phyloP scores from a whole-genome alignment of 2,329 filamentous ascomycete genomes.

The Clarireedia paspali region DNA sequence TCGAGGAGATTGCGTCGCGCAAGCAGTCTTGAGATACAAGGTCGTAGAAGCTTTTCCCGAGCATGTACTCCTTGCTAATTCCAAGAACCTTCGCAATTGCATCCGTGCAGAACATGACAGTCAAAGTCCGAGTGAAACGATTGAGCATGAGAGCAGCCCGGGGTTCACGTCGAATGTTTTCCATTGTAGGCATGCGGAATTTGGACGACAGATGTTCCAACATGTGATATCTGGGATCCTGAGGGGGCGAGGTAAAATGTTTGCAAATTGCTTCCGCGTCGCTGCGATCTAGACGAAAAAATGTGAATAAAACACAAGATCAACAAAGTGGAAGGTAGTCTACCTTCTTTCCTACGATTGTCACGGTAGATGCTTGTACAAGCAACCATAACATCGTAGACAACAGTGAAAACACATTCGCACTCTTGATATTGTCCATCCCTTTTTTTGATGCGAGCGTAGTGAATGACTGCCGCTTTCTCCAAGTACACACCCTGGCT shows the following conservation, averaged over 20 bases:
- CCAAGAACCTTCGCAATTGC: slow-evolving; percentile 71
- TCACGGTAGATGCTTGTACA: slow-evolving; percentile 71
- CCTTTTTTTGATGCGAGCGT: slow-evolving; percentile 63
- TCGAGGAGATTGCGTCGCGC: slow-evolving; percentile 65
- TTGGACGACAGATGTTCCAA: slow-evolving; percentile 76
- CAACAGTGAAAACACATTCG: slow-evolving; percentile 84
- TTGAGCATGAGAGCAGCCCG: slow-evolving; percentile 80
- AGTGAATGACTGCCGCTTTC: slow-evolving; percentile 77
- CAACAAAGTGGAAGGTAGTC: not conserved
- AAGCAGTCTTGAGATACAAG: slow-evolving; percentile 75
- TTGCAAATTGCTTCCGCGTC: not conserved
- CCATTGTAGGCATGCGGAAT: slow-evolving; percentile 54
- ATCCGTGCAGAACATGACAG: slow-evolving; percentile 80
- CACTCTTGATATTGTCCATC: slow-evolving; percentile 66
- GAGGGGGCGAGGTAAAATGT: slow-evolving; percentile 68
- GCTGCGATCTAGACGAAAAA: not conserved
- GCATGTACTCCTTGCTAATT: slow-evolving; percentile 58
- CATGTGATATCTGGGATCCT: slow-evolving; percentile 85
- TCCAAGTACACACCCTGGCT: slow-evolving; percentile 67
- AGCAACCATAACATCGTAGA: slow-evolving; percentile 80
- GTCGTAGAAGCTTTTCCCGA: slow-evolving; percentile 77
- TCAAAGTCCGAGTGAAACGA: slow-evolving; percentile 73
- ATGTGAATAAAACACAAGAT: not conserved
- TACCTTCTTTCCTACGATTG: not conserved
- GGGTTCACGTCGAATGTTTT: slow-evolving; percentile 60